Percentiles rank a stretch among this genome's conserved stretches.
phyloP scores from a whole-genome alignment of 306 rosid genomes.

The Biancaea sappan region DNA sequence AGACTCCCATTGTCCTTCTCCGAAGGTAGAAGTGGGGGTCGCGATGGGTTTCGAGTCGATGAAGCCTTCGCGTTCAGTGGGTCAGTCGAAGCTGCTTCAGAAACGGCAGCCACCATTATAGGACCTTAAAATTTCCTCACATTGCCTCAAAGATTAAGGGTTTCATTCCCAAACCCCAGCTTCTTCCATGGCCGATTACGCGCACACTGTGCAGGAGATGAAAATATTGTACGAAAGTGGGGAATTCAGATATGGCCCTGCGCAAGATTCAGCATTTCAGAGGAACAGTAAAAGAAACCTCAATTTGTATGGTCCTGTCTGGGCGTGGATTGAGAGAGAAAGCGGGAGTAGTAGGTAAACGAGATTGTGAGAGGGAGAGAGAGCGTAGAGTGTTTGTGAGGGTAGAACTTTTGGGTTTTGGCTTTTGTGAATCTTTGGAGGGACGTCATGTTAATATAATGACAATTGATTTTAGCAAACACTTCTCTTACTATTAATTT shows the following conservation, averaged over 20 bases:
- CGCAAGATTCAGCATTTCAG: constrained; percentile 46
- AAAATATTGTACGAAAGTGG: constrained; percentile 27
- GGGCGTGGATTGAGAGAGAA: constrained; percentile 36
- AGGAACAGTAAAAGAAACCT: constrained; percentile 44
- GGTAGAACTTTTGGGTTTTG: constrained; percentile 37
- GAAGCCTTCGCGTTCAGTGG: constrained; percentile 38
- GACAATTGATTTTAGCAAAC: constrained; percentile 21
- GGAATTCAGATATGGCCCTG: constrained; percentile 42
- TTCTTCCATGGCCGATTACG: not conserved
- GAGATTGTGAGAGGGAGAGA: constrained; percentile 34
- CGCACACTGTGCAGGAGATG: constrained; percentile 41
- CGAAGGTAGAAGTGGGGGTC: constrained; percentile 60
- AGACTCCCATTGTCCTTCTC: constrained; percentile 69
- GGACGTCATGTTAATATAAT: constrained; percentile 42
- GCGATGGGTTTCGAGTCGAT: constrained; percentile 33
- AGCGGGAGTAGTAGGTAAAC: constrained; percentile 48
- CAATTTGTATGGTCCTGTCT: no score
- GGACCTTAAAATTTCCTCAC: constrained; percentile 48
- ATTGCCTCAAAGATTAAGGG: constrained; percentile 42
- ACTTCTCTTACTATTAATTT: not conserved
- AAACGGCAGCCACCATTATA: constrained; percentile 96
- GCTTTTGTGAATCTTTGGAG: constrained; percentile 64
- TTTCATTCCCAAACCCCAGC: constrained; percentile 32
- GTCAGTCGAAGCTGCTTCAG: constrained; percentile 59
- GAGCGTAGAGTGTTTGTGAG: constrained; percentile 29